Evolutionary conservation across 73 alveolate species (phyloP).

Genomic region (Breviolum minutum): DNA sequence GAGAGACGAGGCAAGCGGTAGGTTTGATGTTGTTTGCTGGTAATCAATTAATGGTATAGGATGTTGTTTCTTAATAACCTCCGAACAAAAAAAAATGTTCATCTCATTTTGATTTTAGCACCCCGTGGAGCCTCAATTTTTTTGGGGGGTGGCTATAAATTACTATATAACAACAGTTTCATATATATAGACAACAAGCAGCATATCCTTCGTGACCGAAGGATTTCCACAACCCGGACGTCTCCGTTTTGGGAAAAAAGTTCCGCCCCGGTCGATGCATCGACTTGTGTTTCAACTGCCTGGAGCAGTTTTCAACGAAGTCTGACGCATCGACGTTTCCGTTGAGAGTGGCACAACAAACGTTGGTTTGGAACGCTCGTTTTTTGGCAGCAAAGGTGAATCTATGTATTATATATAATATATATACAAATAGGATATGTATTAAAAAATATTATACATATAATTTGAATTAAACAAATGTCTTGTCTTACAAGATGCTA

Average conservation of each 20-base stretch:
- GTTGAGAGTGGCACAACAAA: constrained; percentile 32
- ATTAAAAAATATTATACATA: too few relatives aligned
- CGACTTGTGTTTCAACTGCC: constrained; percentile 45
- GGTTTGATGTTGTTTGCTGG: background rate
- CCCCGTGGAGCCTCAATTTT: background rate
- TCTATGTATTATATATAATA: too few relatives aligned
- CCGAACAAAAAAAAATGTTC: too few relatives aligned
- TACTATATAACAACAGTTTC: background rate
- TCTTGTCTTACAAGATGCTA: background rate
- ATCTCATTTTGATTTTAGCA: background rate
- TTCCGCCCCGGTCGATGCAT: constrained; percentile 66
- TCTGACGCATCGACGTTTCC: constrained; percentile 26
- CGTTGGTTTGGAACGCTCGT: constrained; percentile 2
- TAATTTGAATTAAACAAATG: too few relatives aligned
- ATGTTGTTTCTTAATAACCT: background rate
- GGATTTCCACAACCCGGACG: constrained; percentile 27
- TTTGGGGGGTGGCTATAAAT: too few relatives aligned
- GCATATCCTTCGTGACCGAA: constrained; percentile 24
- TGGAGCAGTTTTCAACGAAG: constrained; percentile 54
- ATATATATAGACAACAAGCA: background rate
- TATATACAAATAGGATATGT: too few relatives aligned
- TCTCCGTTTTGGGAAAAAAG: background rate
- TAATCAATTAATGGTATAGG: background rate
- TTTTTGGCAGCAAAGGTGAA: background rate
- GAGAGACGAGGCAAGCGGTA: background rate